phyloP scores from a whole-genome alignment of 1,139 yeast species.

The Suhomyces wounanorum region DNA sequence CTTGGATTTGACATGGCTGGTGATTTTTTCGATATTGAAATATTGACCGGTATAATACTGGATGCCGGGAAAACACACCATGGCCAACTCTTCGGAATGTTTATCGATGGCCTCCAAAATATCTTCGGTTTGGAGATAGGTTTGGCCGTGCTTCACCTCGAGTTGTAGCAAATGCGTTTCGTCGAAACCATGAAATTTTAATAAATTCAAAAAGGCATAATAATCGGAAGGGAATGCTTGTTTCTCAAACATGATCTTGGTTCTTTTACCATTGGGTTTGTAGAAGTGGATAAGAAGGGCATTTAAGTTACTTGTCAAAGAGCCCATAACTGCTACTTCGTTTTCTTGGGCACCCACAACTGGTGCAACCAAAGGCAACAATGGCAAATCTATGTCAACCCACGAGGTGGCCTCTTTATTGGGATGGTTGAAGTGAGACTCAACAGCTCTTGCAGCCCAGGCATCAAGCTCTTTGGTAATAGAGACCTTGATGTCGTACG shows the following conservation, averaged over 20 bases:
- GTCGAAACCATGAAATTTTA: slow-evolving; percentile 58
- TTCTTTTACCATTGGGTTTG: slow-evolving; percentile 57
- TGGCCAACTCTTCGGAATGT: slow-evolving; percentile 64
- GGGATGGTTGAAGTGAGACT: slow-evolving; percentile 78
- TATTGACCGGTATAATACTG: slow-evolving; percentile 92
- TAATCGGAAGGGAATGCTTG: slow-evolving; percentile 92
- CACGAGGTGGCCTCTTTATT: slow-evolving; percentile 53
- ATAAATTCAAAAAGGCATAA: slow-evolving; percentile 81
- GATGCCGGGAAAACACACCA: slow-evolving; percentile 82
- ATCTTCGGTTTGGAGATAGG: slow-evolving; percentile 60
- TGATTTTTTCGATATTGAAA: slow-evolving; percentile 71
- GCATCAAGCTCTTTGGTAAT: slow-evolving; percentile 71
- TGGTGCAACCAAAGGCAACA: slow-evolving; percentile 66
- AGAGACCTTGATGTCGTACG: slow-evolving; percentile 58
- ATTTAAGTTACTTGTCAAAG: slow-evolving; percentile 80
- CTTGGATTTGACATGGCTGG: slow-evolving; percentile 52
- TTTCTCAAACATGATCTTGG: slow-evolving; percentile 79
- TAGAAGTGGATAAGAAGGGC: slow-evolving; percentile 74
- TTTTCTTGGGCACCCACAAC: slow-evolving; percentile 70
- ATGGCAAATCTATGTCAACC: slow-evolving; percentile 83
- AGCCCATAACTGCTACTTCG: slow-evolving; percentile 88
- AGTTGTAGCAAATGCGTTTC: slow-evolving; percentile 66
- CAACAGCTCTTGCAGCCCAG: slow-evolving; percentile 81
- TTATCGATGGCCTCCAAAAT: slow-evolving; percentile 58
- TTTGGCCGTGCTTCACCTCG: slow-evolving; percentile 57